These are phyloP conservation scores for Candida glucosophila DNA, from an alignment of 1,139 yeast species.

Conservation along the genomic window DNA sequence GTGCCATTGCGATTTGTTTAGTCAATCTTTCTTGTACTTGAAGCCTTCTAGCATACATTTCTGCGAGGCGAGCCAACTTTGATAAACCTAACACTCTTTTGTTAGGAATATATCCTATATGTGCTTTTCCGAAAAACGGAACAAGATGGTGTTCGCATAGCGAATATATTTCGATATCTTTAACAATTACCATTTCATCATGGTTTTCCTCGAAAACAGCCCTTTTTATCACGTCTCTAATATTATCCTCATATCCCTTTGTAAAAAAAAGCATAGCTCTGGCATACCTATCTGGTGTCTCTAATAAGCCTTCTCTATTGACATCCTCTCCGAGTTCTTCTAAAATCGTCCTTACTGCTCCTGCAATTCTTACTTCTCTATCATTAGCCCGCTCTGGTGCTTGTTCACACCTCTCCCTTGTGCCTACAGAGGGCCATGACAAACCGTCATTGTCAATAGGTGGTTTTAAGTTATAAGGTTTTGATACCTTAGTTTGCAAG, in stretches of 20 bases:
- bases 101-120: slow-evolving; percentile 93
- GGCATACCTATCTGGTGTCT: slow-evolving; percentile 95
- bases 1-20: slow-evolving; percentile 94
- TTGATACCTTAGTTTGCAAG: slow-evolving; percentile 67
- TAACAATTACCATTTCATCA: slow-evolving; percentile 96
- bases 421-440: slow-evolving; percentile 93
- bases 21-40: slow-evolving; percentile 97
- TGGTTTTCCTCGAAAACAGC: slow-evolving; percentile 98
- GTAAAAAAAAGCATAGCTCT: slow-evolving; percentile 94
- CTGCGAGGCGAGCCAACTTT: slow-evolving; percentile 90
- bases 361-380: slow-evolving; percentile 71
- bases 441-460: slow-evolving; percentile 87
- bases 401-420: slow-evolving; percentile 63
- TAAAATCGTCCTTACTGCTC: slow-evolving; percentile 75
- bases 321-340: slow-evolving; percentile 89
- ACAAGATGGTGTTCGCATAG: slow-evolving; percentile 96
- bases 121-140: slow-evolving; percentile 94
- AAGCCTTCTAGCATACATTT: slow-evolving; percentile 89
- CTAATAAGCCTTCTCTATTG: slow-evolving; percentile 78
- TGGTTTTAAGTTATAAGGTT: slow-evolving; percentile 75
- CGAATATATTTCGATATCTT: slow-evolving; percentile 87
- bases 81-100: slow-evolving; percentile 90
- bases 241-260: slow-evolving; percentile 91
- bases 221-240: slow-evolving; percentile 80
- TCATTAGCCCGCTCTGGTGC: slow-evolving; percentile 50